These are phyloP conservation scores for Talaromyces sp. DNA, from an alignment of 2,329 filamentous ascomycete species.

Conservation along the genomic window DNA sequence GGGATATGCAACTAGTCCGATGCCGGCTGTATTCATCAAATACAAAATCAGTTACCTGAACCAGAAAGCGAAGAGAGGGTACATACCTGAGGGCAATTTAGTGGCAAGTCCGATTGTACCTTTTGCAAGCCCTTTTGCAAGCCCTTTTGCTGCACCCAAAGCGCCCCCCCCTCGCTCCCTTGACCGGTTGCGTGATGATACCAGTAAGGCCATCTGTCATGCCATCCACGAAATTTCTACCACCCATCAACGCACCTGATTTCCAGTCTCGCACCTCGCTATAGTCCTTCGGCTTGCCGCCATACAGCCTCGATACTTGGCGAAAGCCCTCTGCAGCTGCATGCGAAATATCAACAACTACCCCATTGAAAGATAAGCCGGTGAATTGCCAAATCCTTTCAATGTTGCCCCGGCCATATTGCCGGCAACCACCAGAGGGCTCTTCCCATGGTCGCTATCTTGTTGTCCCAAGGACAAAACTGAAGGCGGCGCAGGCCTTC, in stretches of 20 bases:
- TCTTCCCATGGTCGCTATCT: background rate
- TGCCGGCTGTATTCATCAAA: background rate
- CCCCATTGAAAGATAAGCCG: background rate
- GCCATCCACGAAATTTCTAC: background rate
- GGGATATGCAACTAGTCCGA: background rate
- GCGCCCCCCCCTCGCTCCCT: background rate
- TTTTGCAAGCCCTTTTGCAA: background rate
- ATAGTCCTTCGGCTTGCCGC: background rate
- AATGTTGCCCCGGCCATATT: background rate
- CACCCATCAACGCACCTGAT: background rate
- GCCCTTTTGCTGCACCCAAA: background rate
- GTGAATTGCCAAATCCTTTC: background rate
- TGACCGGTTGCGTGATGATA: background rate
- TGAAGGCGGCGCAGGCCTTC: background rate
- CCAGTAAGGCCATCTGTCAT: background rate
- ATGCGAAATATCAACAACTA: background rate
- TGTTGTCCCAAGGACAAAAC: background rate
- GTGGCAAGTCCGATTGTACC: background rate
- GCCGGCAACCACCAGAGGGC: background rate
- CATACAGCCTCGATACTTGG: background rate
- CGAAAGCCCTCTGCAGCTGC: background rate
- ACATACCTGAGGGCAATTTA: background rate
- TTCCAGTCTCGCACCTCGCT: background rate
- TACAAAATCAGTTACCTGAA: background rate
- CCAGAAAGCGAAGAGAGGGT: background rate